Evolutionary conservation across 768 basidiomycete species (phyloP), one percentile per base, ranked within the genome.

Genomic region (Phaeotremella fagi): DNA sequence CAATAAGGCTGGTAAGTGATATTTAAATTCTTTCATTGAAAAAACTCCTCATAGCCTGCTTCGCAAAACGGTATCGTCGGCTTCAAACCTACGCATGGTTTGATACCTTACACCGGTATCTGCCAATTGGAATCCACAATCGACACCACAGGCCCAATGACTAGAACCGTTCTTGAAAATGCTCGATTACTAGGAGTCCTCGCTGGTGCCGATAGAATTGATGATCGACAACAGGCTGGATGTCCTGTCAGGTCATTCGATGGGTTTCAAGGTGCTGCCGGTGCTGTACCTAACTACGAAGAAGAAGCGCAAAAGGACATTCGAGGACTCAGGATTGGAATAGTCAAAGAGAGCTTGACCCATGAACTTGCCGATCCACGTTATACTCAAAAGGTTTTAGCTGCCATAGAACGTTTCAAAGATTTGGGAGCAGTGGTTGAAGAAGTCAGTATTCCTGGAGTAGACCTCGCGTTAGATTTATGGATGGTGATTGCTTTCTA

Each of bases 381-480:
- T 3, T 75, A 79, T 4, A 63, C 56, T 3, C 64, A 67, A 26
- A 70, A 94, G 33, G 46, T 48, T 11, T 48, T 12, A 28, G 27
- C 20, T 69, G 75, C 48, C 31, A 7, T 7, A 7, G 31, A 33
- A 16, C 7, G 16, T 7, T 33, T 33, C 31, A 33, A 33, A 33
- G 63, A 57, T 4, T 62, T 63, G 0, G 94, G 94, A 4, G 94
- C 92, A 0, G 78, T 82, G 18, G 87, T 98, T 1, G 86, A 88
- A 66, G 81, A 86, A 48, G 76, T 74, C 5, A 76, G 75, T 20
- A 65, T 77, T 6, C 78, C 78, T 0, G 62, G 74, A 46, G 75
- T 77, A 55, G 18, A 22, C 20, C 35, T 50, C 12, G 48, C 31
- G 3, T 36, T 36, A 2, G 48, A 50, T 26, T 26, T 50, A 4